Base-by-base conservation (phyloP, 306 rosid species). In the Herpetospermum pedunculosum region DNA sequence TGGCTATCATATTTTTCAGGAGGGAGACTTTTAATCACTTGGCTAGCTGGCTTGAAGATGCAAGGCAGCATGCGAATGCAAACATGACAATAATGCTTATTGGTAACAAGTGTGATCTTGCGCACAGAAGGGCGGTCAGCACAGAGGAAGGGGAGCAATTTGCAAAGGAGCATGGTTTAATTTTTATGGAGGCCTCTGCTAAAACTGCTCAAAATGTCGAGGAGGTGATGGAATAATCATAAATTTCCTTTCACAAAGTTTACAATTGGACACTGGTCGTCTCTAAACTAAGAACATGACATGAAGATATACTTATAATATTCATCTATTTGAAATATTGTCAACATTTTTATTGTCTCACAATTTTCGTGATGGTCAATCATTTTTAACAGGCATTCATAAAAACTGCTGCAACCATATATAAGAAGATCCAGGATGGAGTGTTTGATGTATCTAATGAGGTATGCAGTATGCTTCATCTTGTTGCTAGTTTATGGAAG, bases 21-120 rank as follows among this genome's bases (percentile, higher is more conserved):
- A 89, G 99, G 84, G 99, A 94, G 83, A 94, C 99, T 37, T 94
- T 94, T 58, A 91, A 94, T 83, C 99, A 94, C 80, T 83, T 94
- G 86, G 99, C 99, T 64, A 94, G 97, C 87, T 94, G 99, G 99
- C 85, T 94, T 80, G 99, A 94, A 86, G 99, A 94, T 77, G 97
- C 99, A 18, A 86, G 99, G 79, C 97, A 94, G 80, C 99, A 94
- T 76, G 99, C 99, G 30, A 94, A 94, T 89, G 91, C 99, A 59
- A 94, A 91, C 83, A 94, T 94, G 99, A 85, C 99, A 70, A 88
- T 94, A 32, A 91, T 94, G 99, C 82, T 94, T 41, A 91, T 94
- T 5, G 99, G 99, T 62, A 94, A 94, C 46, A 94, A 94, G 90
- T 85, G 95, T 67, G 98, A 94, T 84, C 97, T 94, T 76, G 91